Conservation (phyloP, 2,329 filamentous ascomycete genomes). For the Fusarium sterilihyphosum region DNA sequence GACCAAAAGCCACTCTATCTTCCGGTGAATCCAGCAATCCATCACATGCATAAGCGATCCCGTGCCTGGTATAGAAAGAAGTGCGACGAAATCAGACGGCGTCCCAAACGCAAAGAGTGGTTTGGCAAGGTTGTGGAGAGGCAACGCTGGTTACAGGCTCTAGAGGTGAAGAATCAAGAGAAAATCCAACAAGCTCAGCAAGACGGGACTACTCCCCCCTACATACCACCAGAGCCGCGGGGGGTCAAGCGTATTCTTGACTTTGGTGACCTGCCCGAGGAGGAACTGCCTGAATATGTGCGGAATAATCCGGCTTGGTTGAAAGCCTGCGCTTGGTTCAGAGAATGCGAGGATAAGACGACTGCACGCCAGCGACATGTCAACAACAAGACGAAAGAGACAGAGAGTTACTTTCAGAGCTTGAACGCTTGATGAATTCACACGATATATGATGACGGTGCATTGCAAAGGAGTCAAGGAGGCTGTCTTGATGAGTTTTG, state of each 20-base stretch:
- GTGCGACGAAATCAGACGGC: constrained; percentile 58
- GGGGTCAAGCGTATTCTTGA: constrained; percentile 44
- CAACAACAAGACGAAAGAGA: constrained; percentile 35
- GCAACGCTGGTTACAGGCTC: constrained; percentile 46
- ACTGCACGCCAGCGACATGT: constrained; percentile 16
- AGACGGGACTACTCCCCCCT: constrained; percentile 23
- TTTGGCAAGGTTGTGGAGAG: constrained; percentile 58
- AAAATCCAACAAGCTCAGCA: constrained; percentile 15
- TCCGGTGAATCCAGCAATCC: constrained; percentile 61
- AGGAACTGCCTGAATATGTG: constrained; percentile 57
- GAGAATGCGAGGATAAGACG: constrained; percentile 42
- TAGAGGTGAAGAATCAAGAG: constrained; percentile 29
- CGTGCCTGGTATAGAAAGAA: constrained; percentile 60
- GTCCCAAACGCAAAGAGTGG: constrained; percentile 61
- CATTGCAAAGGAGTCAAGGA: not conserved
- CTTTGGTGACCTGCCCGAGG: constrained; percentile 51
- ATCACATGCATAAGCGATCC: constrained; percentile 56
- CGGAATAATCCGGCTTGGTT: constrained; percentile 57
- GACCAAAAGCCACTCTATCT: constrained; percentile 52
- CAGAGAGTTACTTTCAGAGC: constrained; percentile 29
- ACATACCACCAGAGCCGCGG: constrained; percentile 45
- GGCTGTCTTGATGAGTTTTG: not conserved
- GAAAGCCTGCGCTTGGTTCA: constrained; percentile 51
- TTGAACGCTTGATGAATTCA: not conserved
- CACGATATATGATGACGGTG: not conserved